These are phyloP conservation scores for Globisporangium paroecandrum DNA, from an alignment of 352 stramenopile genomes.

Conservation along the genomic window DNA sequence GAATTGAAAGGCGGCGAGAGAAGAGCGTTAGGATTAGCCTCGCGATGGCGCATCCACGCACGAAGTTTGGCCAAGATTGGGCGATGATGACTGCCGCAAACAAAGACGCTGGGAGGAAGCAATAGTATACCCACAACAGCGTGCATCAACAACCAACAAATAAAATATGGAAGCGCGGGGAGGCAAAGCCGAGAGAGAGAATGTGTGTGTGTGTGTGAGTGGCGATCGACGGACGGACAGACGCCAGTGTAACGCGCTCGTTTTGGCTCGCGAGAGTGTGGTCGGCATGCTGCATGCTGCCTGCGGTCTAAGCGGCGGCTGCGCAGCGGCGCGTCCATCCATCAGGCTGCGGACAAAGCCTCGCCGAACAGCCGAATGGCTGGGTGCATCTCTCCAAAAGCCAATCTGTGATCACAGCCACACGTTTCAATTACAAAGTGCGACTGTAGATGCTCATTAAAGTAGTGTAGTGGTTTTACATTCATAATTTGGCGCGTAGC, in stretches of 20 bases:
- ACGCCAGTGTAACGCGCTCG: neutral
- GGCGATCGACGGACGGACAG: neutral
- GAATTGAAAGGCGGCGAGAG: neutral
- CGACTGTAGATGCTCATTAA: neutral
- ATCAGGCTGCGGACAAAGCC: conserved; percentile 2
- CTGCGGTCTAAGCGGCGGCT: neutral
- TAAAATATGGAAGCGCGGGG: neutral
- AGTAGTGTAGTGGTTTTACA: neutral
- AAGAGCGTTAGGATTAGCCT: neutral
- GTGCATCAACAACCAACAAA: neutral
- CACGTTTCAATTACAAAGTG: neutral
- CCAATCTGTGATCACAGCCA: conserved; percentile 11
- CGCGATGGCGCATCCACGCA: neutral
- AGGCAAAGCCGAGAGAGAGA: neutral
- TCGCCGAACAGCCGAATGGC: neutral
- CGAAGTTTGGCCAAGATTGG: neutral
- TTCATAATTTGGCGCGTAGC: neutral
- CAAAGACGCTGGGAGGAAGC: neutral
- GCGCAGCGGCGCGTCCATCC: neutral
- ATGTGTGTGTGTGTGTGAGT: no score
- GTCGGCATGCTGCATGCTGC: neutral
- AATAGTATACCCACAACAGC: neutral
- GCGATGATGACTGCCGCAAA: neutral
- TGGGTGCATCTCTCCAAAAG: neutral
- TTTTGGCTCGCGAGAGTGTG: neutral